Conservation (phyloP, 768 basidiomycete species). For the Mycena galericulata region DNA sequence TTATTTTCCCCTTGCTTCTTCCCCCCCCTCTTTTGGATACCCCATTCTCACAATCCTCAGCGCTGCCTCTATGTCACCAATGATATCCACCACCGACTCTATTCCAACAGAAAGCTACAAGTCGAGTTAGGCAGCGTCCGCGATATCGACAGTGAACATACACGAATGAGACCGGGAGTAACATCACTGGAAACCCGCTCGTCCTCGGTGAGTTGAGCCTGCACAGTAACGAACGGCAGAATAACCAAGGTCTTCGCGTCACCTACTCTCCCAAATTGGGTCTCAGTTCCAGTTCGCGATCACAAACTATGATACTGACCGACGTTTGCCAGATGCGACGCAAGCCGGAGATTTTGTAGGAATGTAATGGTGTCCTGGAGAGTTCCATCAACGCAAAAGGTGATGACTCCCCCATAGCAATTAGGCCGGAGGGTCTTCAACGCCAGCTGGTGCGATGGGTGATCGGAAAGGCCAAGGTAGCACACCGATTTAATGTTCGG, state of each 20-base stretch:
- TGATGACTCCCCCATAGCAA: slow-evolving; percentile 79
- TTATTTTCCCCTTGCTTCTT: no score
- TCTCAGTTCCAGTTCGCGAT: no score
- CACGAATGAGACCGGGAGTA: slow-evolving; percentile 79
- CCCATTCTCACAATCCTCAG: no score
- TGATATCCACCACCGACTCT: slow-evolving; percentile 20
- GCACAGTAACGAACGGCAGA: no score
- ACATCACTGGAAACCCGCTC: slow-evolving; percentile 78
- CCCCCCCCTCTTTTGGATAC: no score
- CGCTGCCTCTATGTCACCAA: slow-evolving; percentile 20
- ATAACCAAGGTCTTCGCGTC: slow-evolving; percentile 85
- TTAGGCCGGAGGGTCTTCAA: slow-evolving; percentile 65
- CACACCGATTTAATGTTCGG: slow-evolving; percentile 80
- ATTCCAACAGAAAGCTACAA: slow-evolving; percentile 23
- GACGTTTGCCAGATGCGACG: no score
- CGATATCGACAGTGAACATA: slow-evolving; percentile 36
- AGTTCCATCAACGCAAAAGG: slow-evolving; percentile 79
- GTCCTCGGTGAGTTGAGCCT: no score
- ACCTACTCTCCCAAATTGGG: slow-evolving; percentile 43
- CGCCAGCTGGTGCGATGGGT: slow-evolving; percentile 71
- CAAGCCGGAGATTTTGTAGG: slow-evolving; percentile 77
- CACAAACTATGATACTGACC: not conserved
- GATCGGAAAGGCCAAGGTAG: slow-evolving; percentile 75
- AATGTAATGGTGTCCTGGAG: slow-evolving; percentile 63
- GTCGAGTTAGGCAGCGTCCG: not conserved